Base-by-base conservation (phyloP, 2,329 filamentous ascomycete species). In the Alternaria infectoria region DNA sequence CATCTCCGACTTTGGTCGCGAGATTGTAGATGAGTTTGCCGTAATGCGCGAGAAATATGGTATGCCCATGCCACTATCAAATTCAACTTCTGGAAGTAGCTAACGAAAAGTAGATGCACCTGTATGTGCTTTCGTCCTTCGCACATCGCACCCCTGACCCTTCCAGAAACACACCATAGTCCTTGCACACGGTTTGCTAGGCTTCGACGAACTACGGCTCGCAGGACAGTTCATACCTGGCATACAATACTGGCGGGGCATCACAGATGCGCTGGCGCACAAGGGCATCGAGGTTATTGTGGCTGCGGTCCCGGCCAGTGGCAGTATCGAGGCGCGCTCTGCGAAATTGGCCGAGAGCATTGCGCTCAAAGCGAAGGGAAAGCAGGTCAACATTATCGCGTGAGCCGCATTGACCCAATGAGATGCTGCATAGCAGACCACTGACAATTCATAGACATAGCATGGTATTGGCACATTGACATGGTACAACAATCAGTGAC, bases 331-430 rank as follows among this genome's bases (percentile, higher is more conserved):
- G 69, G 81, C 81, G 51, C 81, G 88, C 40, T 88, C 87, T 3
- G 80, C 81, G 64, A 86, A 82, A 68, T 76, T 90, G 23, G 83
- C 81, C 12, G 81, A 83, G 52, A 82, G 81, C 45, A 89, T 90
- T 65, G 82, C 84, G 44, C 66, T 76, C 12, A 85, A 83, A 50
- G 87, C 87, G 1, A 77, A 78, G 30, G 87, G 87, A 6, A 86
- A 86, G 66, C 82, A 84, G 69, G 87, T 90, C 21, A 90, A 90
- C 73, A 89, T 90, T 40, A 86, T 90, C 70, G 88, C 88, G 85
- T 88, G 79, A 74, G 86, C 81, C 5, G 7, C 6, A 11, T 46
- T 15, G 7, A 10, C 23, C 13, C 45, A 4, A 12, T 21, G 5
- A 4, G 5, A 45, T 44, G 40, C 5, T 51, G 21, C 9, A 6